Evolutionary conservation across 441 rosid genomes (phyloP), one percentile per base, ranked within the genome.

Genomic region (Aleurites moluccanus): DNA sequence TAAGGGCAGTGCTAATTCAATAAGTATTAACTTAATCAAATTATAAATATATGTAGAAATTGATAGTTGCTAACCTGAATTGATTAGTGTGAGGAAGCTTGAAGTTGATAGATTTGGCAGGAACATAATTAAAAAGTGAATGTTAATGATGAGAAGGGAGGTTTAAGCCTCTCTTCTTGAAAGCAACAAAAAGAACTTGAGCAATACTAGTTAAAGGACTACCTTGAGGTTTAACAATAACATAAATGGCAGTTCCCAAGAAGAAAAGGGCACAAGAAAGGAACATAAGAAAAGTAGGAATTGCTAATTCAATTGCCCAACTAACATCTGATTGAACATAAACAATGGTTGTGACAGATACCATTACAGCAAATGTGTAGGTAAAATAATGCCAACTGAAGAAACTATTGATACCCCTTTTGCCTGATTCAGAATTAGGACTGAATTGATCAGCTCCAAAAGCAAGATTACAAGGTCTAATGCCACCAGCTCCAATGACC

Each of bases 401-500:
- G 80, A 83, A 85, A 50, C 85, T 82, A 28, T 3, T 56, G 57
- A 78, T 77, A 13, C 84, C 85, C 67, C 73, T 75, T 25, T 61
- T 64, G 21, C 87, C 85, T 0, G 81, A 76, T 50, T 82, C 78
- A 2, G 82, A 71, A 0, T 64, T 33, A 16, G 87, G 82, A 53
- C 80, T 60, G 70, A 84, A 84, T 40, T 84, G 87, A 40, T 84
- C 87, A 20, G 82, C 87, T 35, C 87, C 87, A 33, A 82, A 82
- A 62, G 87, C 87, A 2, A 82, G 66, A 77, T 84, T 82, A 70
- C 85, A 84, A 1, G 87, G 87, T 60, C 85, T 40, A 57, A 82
- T 78, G 44, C 87, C 87, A 42, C 82, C 85, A 25, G 84, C 84
- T 76, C 87, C 87, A 0, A 80, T 52, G 0, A 83, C 27, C n/a